phyloP scores from a whole-genome alignment of 2,329 filamentous ascomycete genomes.

The Hymenoscyphus infarciens region DNA sequence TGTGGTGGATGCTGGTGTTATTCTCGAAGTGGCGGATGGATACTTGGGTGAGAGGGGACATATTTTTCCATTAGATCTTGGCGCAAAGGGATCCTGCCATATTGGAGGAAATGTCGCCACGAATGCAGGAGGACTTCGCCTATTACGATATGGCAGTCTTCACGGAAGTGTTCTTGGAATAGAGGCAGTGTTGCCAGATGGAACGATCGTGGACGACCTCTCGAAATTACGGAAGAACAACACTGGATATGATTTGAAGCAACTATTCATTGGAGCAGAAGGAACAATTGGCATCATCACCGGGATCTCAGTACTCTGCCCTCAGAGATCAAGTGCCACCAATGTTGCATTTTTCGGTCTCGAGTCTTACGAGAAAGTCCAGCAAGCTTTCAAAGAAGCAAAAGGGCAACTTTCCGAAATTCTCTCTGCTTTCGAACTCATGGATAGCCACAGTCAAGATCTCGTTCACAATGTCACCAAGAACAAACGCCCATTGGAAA shows the following conservation, averaged over 20 bases:
- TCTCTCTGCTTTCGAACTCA: conserved; percentile 93
- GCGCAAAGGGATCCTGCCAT: conserved; percentile 94
- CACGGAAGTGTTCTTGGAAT: conserved; percentile 91
- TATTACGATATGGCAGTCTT: conserved; percentile 89
- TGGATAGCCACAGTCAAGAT: conserved; percentile 81
- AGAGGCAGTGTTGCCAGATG: conserved; percentile 90
- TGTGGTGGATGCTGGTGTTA: conserved; percentile 85
- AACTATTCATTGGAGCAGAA: conserved; percentile 93
- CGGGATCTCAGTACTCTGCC: conserved; percentile 82
- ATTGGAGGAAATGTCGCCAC: conserved; percentile 95
- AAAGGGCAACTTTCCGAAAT: conserved; percentile 92
- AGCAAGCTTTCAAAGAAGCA: conserved; percentile 80
- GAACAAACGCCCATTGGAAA: conserved; percentile 76
- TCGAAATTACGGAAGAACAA: conserved; percentile 94
- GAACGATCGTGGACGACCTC: conserved; percentile 86
- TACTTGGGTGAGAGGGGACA: conserved; percentile 79
- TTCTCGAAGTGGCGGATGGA: conserved; percentile 84
- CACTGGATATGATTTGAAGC: conserved; percentile 95
- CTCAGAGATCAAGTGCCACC: conserved; percentile 79
- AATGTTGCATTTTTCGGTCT: conserved; percentile 95
- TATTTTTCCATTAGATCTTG: conserved; percentile 95
- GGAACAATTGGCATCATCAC: conserved; percentile 95
- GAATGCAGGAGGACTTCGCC: conserved; percentile 86
- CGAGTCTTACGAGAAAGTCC: conserved; percentile 84
- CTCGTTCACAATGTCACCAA: conserved; percentile 72